A percentile compares a stretch with the other conserved stretches of the same genome.
These are phyloP conservation scores for Diaporthe sp. DNA, from an alignment of 2,329 filamentous ascomycete genomes.

Conservation along the genomic window DNA sequence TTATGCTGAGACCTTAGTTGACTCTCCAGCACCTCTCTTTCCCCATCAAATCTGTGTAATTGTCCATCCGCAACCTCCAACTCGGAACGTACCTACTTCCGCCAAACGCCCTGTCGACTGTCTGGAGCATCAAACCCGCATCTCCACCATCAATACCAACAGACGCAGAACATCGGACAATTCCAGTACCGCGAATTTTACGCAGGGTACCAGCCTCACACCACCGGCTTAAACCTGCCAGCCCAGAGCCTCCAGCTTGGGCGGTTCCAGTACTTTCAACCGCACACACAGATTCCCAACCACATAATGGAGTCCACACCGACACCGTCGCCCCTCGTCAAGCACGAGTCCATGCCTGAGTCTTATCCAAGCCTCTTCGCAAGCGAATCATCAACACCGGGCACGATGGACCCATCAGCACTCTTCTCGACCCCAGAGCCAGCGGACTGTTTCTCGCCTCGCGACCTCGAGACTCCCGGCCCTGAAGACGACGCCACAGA, in stretches of 20 bases:
- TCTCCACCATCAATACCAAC: slow-evolving; percentile 4
- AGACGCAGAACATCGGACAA: slow-evolving; percentile 18
- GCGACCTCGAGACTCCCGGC: slow-evolving; percentile 41
- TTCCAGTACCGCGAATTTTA: slow-evolving; percentile 25
- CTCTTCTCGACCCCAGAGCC: slow-evolving; percentile 28
- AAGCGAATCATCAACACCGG: slow-evolving; percentile 42
- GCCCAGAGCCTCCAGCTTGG: slow-evolving; percentile 26
- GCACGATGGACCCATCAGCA: slow-evolving; percentile 37
- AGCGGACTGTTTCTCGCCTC: slow-evolving; percentile 26
- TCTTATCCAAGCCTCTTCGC: slow-evolving; percentile 34
- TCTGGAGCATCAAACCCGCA: slow-evolving; percentile 7
- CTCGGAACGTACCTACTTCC: background rate
- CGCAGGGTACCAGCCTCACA: slow-evolving; percentile 10
- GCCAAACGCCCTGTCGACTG: slow-evolving; percentile 5
- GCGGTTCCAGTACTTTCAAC: slow-evolving; percentile 31
- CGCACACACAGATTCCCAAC: slow-evolving; percentile 22
- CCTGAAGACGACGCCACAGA: slow-evolving; percentile 42
- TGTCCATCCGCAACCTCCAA: slow-evolving; percentile 22
- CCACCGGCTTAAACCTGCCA: background rate
- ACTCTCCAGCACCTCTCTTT: slow-evolving; percentile 16
- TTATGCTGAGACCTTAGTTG: slow-evolving; percentile 38
- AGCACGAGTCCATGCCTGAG: slow-evolving; percentile 34
- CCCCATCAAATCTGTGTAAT: slow-evolving; percentile 34
- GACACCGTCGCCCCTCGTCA: slow-evolving; percentile 34
- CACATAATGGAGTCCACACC: slow-evolving; percentile 32